These are phyloP conservation scores for Lipomyces sp. DNA, from an alignment of 805 yeast genomes.

Conservation along the genomic window DNA sequence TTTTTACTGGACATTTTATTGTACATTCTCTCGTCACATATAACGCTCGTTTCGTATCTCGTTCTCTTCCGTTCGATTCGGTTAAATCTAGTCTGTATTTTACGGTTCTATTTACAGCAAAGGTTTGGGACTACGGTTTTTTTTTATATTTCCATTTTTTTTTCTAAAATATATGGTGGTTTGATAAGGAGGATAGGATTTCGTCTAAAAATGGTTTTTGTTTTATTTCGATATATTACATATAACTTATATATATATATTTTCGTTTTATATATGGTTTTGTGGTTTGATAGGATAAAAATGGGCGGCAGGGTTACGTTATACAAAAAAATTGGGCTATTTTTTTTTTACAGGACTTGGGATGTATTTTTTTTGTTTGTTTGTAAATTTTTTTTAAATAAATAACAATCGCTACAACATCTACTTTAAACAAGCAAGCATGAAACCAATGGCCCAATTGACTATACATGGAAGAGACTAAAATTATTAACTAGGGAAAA, in stretches of 20 bases:
- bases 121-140: neutral
- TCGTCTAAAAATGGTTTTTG: neutral
- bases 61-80: neutral
- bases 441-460: neutral
- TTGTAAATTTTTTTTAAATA: neutral
- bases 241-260: neutral
- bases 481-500: neutral
- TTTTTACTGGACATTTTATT: neutral
- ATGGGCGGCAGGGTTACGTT: neutral
- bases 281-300: conserved; percentile 2
- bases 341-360: neutral
- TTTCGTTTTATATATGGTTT: too few species aligned
- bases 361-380: neutral
- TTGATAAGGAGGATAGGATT: neutral
- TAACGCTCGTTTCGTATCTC: neutral
- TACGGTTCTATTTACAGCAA: neutral
- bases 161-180: neutral
- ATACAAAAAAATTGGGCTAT: neutral
- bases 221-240: neutral
- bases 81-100: neutral
- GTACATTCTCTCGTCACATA: neutral
- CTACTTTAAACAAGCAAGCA: neutral
- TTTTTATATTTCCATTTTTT: neutral
- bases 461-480: neutral
- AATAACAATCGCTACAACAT: neutral